phyloP scores from a whole-genome alignment of 2,329 filamentous ascomycete species.

The Verticillium nonalfalfae region DNA sequence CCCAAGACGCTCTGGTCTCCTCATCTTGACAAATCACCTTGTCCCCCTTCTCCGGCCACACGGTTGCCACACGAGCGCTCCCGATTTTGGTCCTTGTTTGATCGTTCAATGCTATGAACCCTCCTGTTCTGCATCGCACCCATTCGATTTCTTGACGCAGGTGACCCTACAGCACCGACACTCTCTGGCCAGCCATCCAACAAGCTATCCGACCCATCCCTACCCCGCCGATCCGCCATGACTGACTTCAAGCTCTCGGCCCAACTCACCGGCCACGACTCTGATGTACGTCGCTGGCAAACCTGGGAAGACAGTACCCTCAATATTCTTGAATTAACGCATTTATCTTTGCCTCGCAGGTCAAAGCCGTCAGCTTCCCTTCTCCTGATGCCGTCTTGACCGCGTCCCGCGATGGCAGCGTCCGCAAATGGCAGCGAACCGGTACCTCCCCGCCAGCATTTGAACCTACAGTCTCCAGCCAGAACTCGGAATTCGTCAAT shows the following conservation, averaged over 20 bases:
- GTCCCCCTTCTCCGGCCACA: background rate
- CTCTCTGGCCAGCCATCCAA: background rate
- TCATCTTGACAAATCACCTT: background rate
- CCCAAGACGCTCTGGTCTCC: background rate
- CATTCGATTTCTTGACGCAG: background rate
- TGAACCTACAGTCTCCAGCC: conserved; percentile 70
- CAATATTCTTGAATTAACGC: background rate
- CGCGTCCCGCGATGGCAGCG: conserved; percentile 85
- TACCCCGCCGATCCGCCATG: conserved; percentile 40
- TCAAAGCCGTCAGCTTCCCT: conserved; percentile 79
- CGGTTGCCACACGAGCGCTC: background rate
- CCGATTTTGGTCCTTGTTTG: too few species aligned
- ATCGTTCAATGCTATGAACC: background rate
- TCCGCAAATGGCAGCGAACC: conserved; percentile 74
- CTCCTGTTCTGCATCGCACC: background rate
- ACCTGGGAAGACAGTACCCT: background rate
- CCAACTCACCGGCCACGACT: conserved; percentile 80
- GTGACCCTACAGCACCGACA: background rate
- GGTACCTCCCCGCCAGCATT: conserved; percentile 62
- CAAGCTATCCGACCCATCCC: background rate
- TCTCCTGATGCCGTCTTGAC: conserved; percentile 68
- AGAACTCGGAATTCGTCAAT: conserved; percentile 84
- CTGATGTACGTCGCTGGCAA: conserved; percentile 63
- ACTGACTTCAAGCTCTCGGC: conserved; percentile 89
- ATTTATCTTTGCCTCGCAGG: conserved; percentile 42